phyloP scores from a whole-genome alignment of 2,329 filamentous ascomycete genomes.

The Blumeria hordei region DNA sequence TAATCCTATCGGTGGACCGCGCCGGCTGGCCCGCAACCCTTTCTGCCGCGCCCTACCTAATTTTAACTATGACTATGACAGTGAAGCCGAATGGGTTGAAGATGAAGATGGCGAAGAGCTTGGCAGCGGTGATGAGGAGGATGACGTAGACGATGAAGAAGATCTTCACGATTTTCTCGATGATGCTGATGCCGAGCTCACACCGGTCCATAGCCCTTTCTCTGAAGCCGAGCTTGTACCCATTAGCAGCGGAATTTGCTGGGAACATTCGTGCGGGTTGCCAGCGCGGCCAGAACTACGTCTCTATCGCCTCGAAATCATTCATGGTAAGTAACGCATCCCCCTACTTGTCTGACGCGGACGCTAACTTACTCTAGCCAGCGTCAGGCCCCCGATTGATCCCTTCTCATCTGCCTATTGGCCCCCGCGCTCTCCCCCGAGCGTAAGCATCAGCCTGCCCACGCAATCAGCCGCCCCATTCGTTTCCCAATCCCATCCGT shows the following conservation, averaged over 20 bases:
- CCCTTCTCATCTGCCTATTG: constrained; percentile 72
- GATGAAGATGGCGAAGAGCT: constrained; percentile 34
- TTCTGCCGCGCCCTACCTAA: constrained; percentile 27
- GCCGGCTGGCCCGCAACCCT: constrained; percentile 28
- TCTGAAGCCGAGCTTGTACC: constrained; percentile 47
- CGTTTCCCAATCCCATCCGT: background rate
- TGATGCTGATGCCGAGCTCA: constrained; percentile 23
- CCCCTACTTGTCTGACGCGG: too few species aligned
- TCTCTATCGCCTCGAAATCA: constrained; percentile 46
- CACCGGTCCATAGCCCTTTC: constrained; percentile 13
- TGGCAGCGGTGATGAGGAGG: constrained; percentile 38
- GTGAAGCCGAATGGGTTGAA: constrained; percentile 64
- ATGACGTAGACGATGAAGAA: constrained; percentile 41
- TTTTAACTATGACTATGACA: constrained; percentile 64
- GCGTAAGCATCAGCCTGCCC: too few species aligned
- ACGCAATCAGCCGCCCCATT: too few species aligned
- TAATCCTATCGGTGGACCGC: constrained; percentile 20
- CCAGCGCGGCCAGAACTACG: too few species aligned
- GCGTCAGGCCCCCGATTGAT: constrained; percentile 29
- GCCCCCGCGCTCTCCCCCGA: constrained; percentile 15
- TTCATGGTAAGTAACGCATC: constrained; percentile 17
- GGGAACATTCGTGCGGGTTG: constrained; percentile 30
- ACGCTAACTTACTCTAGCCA: too few species aligned
- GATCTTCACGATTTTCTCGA: constrained; percentile 42
- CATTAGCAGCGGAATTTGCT: constrained; percentile 58